Evolutionary conservation across 768 basidiomycete genomes (phyloP), one percentile per base, ranked within the genome.

Genomic region (Rhodotorula graminis): DNA sequence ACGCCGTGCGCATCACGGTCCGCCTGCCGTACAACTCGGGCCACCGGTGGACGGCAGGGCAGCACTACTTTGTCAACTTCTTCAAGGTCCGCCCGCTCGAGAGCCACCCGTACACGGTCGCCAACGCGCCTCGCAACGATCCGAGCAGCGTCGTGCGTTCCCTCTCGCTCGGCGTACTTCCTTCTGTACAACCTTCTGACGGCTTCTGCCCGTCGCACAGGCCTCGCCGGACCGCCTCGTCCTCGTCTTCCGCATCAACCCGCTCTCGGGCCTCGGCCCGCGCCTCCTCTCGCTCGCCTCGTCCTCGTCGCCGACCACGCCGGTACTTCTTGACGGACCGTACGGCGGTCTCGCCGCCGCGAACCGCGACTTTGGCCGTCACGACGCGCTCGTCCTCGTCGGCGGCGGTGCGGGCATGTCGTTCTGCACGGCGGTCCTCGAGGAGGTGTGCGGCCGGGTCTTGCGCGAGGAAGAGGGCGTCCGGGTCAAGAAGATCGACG

Each of bases 41-140:
- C 2, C 67, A 75, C 37, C 60, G 62, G n/a, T 79, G 78, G 78
- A 69, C 61, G 19, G 77, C 78, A 0, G 78, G 78, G 11, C 77
- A 78, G 61, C 78, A 79, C 64, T 76, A 66, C 69, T 79, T 77
- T 42, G 56, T 79, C 71, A 79, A 79, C 71, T 79, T 79, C 56
- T 25, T 74, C 69, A 73, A 69, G 33, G 67, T 69, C 10, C 62
- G 60, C 40, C 76, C 75, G 11, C 69, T 79, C 60, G 77, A 79
- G 49, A 69, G 67, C 12, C 78, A 79, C 63, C 78, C 78, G 3
- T 79, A 78, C 65, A 79, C 78, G 10, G 61, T 78, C 47, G 66
- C 76, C n/a, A 79, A 76, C 50, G 61, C 68, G n/a, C 65, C 77
- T 6, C 65, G 57, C 53, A 19, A 27, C 25, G 56, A 76, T 56